Evolutionary conservation across 2,329 filamentous ascomycete species (phyloP).

Genomic region (Fusarium gaditjirri): DNA sequence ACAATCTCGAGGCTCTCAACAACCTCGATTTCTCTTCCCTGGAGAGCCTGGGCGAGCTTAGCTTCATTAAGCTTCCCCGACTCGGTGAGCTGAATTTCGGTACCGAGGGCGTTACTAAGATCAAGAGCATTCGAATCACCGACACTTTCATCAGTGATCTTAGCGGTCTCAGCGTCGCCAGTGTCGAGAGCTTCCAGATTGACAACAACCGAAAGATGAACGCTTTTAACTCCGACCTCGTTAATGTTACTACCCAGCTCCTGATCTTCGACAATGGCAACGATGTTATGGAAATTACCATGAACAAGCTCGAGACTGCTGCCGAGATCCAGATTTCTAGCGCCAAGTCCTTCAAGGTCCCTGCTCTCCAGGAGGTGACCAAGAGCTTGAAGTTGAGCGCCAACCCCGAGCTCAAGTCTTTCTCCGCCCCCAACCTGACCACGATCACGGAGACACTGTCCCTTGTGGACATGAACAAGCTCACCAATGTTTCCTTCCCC

Average conservation of each 20-base stretch:
- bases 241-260: slow-evolving; percentile 76
- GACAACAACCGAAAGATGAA: slow-evolving; percentile 89
- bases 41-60: slow-evolving; percentile 71
- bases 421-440: slow-evolving; percentile 77
- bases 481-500: slow-evolving; percentile 81
- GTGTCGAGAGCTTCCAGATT: slow-evolving; percentile 79
- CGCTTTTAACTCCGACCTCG: slow-evolving; percentile 79
- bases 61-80: slow-evolving; percentile 76
- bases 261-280: slow-evolving; percentile 84
- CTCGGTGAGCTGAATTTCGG: slow-evolving; percentile 63
- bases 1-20: slow-evolving; percentile 74
- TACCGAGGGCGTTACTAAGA: slow-evolving; percentile 70
- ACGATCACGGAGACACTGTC: slow-evolving; percentile 66
- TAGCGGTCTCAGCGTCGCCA: slow-evolving; percentile 80
- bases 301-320: slow-evolving; percentile 79
- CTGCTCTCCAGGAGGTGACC: slow-evolving; percentile 77
- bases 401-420: slow-evolving; percentile 71
- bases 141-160: slow-evolving; percentile 87
- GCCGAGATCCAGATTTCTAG: slow-evolving; percentile 71
- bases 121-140: slow-evolving; percentile 76
- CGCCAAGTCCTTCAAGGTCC: slow-evolving; percentile 77
- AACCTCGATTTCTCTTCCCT: slow-evolving; percentile 75
- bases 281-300: slow-evolving; percentile 70
- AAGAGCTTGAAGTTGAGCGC: slow-evolving; percentile 86
- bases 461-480: slow-evolving; percentile 69